phyloP scores from a whole-genome alignment of 2,329 filamentous ascomycete genomes.

The Sarocladium strictum region DNA sequence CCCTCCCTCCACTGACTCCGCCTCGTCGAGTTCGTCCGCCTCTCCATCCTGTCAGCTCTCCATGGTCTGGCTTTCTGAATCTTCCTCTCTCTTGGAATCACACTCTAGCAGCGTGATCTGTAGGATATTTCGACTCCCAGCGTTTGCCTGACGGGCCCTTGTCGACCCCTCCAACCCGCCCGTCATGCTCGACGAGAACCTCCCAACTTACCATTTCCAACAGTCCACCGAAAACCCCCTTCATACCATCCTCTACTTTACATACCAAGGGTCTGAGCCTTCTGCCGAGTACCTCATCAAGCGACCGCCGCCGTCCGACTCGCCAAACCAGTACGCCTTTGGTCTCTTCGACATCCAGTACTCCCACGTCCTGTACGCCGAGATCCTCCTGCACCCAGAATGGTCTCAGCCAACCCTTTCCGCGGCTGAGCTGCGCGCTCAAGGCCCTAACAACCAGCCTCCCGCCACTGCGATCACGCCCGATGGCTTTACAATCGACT shows the following conservation, averaged over 20 bases:
- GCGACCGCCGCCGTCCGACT: conserved; percentile 60
- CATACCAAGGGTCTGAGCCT: conserved; percentile 74
- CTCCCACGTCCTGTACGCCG: conserved; percentile 76
- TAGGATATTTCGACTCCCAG: too few species aligned
- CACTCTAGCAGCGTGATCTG: too few species aligned
- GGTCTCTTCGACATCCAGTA: conserved; percentile 80
- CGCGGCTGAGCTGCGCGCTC: conserved; percentile 70
- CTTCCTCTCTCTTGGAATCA: background rate
- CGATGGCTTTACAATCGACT: conserved; percentile 72
- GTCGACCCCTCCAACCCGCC: background rate
- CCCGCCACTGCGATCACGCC: conserved; percentile 66
- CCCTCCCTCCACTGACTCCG: background rate
- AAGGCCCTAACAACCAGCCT: conserved; percentile 47
- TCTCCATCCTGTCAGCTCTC: background rate
- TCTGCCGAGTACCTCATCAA: conserved; percentile 74
- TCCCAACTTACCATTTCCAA: conserved; percentile 64
- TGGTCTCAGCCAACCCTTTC: conserved; percentile 81
- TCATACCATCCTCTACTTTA: conserved; percentile 52
- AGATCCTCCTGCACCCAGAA: conserved; percentile 77
- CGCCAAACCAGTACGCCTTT: conserved; percentile 79
- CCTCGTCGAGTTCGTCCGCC: background rate
- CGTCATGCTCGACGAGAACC: conserved; percentile 86
- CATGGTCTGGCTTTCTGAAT: background rate
- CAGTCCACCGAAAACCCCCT: conserved; percentile 46
- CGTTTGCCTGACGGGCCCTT: too few species aligned